Base-by-base conservation (phyloP, 2,329 filamentous ascomycete species). In the Corniculantispora saksenae region DNA sequence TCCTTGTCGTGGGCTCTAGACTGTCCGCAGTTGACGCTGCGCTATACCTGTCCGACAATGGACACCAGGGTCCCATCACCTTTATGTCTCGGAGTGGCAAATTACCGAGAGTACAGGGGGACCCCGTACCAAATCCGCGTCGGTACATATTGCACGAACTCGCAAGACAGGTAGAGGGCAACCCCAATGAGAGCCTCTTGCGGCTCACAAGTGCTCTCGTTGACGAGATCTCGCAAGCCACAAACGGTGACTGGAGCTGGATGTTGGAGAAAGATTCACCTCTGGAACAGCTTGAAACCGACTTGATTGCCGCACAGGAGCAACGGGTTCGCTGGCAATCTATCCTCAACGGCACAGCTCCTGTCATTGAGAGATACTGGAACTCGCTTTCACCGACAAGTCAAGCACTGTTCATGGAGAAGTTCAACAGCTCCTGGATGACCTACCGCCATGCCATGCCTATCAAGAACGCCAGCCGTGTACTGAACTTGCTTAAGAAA, bases 381-480 rank as follows among this genome's bases (percentile, higher is more conserved):
- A 51, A 61, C 51, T 48, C 48, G 3, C 45, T 65, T 2, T 56
- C 50, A 9, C 21, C 51, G 10, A 50, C 50, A 8, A 65, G 63
- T 40, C 58, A 62, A 25, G 10, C 56, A 40, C 38, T 65, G 2
- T 65, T 65, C 23, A 61, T 65, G 63, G 40, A 48, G 19, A 61
- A 61, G 32, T 62, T 65, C 23, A 65, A 65, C 32, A 61, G 57
- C 19, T 5, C 63, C 0, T 65, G 63, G 63, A 65, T 65, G 63
- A 61, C 57, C 4, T 65, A 65, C 51, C 63, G 63, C 13, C 63
- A 65, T 27, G 57, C 63, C 19, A 65, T 65, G 63, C 63, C 58
- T 3, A 23, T 62, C 13, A 61, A 57, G 51, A 65, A 65, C 25
- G 63, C 57, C 23, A 23, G 40, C 21, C 57, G 58, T 2, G 21